Evolutionary conservation across 805 yeast genomes (phyloP).

Genomic region (Candida coquimbonensis): DNA sequence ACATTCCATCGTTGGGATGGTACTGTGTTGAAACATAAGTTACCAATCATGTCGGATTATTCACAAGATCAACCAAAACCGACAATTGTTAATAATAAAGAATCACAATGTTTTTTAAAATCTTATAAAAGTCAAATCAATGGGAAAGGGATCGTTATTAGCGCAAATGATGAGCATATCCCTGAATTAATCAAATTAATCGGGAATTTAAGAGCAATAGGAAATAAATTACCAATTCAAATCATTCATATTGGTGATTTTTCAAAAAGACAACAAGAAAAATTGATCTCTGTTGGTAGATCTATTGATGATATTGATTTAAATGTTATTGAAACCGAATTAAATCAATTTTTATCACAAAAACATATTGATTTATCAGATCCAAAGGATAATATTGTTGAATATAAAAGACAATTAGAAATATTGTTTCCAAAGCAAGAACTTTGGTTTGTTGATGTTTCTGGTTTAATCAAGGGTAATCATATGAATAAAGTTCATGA

Average conservation of each 20-base stretch:
- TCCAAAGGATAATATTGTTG: not conserved
- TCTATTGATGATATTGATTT: conserved; percentile 2
- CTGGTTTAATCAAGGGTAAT: conserved; percentile 14
- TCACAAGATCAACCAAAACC: not conserved
- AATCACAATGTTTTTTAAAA: conserved; percentile 19
- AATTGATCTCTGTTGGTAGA: conserved; percentile 30
- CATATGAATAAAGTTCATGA: conserved; percentile 25
- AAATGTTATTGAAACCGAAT: conserved; percentile 8
- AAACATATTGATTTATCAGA: not conserved
- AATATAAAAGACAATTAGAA: conserved; percentile 1
- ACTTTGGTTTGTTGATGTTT: conserved; percentile 34
- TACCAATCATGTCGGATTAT: conserved; percentile 13
- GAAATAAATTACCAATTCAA: conserved; percentile 35
- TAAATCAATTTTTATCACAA: conserved; percentile 1
- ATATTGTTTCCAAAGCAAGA: conserved; percentile 26
- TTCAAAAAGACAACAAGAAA: conserved; percentile 25
- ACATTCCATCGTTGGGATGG: conserved; percentile 35
- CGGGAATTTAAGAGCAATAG: conserved; percentile 30
- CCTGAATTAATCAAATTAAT: conserved; percentile 29
- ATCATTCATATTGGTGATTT: conserved; percentile 31
- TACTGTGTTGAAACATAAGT: conserved; percentile 2
- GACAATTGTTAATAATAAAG: not conserved
- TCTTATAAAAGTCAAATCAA: conserved; percentile 22
- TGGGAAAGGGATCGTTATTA: conserved; percentile 29
- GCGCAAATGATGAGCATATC: conserved; percentile 25